Conservation (phyloP, 2,329 filamentous ascomycete genomes). For the Falciphora oryzae region DNA sequence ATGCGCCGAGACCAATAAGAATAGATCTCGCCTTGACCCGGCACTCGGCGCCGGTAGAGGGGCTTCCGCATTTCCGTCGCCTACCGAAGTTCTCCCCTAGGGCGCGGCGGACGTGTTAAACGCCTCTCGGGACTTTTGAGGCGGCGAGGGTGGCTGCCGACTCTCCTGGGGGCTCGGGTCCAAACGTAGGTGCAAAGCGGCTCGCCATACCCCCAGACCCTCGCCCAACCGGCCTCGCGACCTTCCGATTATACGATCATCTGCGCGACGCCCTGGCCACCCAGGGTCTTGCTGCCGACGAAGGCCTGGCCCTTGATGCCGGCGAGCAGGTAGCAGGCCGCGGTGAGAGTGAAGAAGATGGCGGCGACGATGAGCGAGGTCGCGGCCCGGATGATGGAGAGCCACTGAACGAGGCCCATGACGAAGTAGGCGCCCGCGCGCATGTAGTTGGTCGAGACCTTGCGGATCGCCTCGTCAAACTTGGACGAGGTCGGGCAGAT, state of each 20-base stretch:
- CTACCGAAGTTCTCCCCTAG: neutral
- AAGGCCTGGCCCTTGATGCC: conserved; percentile 80
- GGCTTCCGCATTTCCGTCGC: neutral
- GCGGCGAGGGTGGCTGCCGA: neutral
- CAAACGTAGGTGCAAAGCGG: neutral
- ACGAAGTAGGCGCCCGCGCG: conserved; percentile 78
- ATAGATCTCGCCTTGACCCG: too few species aligned
- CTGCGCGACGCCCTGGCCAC: conserved; percentile 87
- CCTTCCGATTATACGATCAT: conserved; percentile 75
- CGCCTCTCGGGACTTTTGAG: neutral
- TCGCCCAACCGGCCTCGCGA: too few species aligned
- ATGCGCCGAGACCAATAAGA: neutral
- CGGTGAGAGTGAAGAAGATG: conserved; percentile 71
- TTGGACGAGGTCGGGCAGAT: conserved; percentile 91
- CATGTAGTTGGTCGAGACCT: conserved; percentile 94
- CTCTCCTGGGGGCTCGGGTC: neutral
- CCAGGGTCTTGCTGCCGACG: conserved; percentile 90
- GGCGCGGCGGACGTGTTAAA: neutral
- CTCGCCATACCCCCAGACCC: neutral
- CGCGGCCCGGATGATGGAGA: conserved; percentile 60
- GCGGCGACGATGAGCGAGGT: conserved; percentile 83
- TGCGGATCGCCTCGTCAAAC: conserved; percentile 87
- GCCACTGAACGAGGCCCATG: conserved; percentile 80
- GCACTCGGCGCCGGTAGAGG: neutral
- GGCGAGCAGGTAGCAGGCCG: conserved; percentile 73